Conservation (phyloP, 2,329 filamentous ascomycete genomes). For the Xylariaceae sp. region DNA sequence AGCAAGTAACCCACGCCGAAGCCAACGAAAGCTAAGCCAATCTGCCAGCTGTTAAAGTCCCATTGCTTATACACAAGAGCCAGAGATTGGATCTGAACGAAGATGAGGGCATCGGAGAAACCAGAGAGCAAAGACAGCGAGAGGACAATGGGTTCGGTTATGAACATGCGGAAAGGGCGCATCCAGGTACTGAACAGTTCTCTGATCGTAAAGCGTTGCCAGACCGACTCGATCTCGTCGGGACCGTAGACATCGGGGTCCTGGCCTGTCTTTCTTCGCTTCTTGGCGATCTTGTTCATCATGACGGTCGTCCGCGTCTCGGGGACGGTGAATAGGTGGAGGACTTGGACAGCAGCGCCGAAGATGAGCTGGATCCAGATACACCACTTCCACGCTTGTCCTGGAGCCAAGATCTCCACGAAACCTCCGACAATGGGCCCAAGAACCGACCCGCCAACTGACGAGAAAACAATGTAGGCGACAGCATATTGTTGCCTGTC, state of each 20-base stretch:
- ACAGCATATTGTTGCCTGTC: slow-evolving; percentile 74
- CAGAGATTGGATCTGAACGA: slow-evolving; percentile 65
- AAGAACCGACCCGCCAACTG: slow-evolving; percentile 72
- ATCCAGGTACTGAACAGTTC: slow-evolving; percentile 52
- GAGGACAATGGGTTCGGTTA: slow-evolving; percentile 63
- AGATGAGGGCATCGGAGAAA: slow-evolving; percentile 64
- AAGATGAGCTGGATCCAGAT: slow-evolving; percentile 87
- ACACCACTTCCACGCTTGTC: slow-evolving; percentile 57
- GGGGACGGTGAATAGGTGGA: slow-evolving; percentile 69
- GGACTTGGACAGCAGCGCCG: slow-evolving; percentile 63
- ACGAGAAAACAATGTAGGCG: slow-evolving; percentile 74
- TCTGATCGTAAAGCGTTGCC: slow-evolving; percentile 36
- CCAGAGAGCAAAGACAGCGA: slow-evolving; percentile 60
- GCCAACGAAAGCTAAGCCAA: slow-evolving; percentile 45
- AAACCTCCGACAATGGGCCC: slow-evolving; percentile 80
- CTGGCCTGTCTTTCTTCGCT: slow-evolving; percentile 60
- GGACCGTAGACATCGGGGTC: slow-evolving; percentile 67
- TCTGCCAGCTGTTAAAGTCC: slow-evolving; percentile 47
- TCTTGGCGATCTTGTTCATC: slow-evolving; percentile 77
- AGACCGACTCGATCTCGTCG: slow-evolving; percentile 59
- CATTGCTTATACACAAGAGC: slow-evolving; percentile 60
- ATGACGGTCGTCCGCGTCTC: slow-evolving; percentile 76
- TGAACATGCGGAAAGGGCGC: slow-evolving; percentile 62
- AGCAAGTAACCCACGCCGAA: slow-evolving; percentile 54
- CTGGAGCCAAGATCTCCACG: slow-evolving; percentile 58